phyloP scores from a whole-genome alignment of 768 basidiomycete species.

The Ramaria sp. region DNA sequence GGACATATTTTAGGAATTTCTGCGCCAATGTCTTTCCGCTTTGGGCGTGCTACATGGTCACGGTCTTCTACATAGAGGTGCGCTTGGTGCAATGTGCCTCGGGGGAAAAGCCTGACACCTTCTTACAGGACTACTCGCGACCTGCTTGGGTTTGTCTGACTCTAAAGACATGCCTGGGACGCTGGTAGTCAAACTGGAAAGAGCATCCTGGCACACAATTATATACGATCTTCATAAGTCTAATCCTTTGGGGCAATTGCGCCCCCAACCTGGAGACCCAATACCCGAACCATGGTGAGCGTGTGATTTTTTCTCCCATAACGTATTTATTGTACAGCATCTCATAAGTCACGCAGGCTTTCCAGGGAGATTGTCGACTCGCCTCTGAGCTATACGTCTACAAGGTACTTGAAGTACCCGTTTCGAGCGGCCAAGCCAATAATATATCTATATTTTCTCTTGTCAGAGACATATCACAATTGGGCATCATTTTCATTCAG shows the following conservation, averaged over 20 bases:
- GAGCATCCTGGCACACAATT: constrained; percentile 58
- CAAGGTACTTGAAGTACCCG: background rate
- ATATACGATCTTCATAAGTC: constrained; percentile 78
- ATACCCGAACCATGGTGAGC: constrained; percentile 40
- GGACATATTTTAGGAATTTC: constrained; percentile 48
- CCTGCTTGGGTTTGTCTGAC: constrained; percentile 50
- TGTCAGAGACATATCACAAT: constrained; percentile 73
- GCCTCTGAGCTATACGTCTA: constrained; percentile 63
- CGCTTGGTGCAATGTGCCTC: background rate
- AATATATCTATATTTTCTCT: background rate
- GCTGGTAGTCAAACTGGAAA: constrained; percentile 65
- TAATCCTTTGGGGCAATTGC: constrained; percentile 53
- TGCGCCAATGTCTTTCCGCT: constrained; percentile 60
- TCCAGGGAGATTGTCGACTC: constrained; percentile 73
- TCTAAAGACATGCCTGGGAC: constrained; percentile 39
- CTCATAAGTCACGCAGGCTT: constrained; percentile 34
- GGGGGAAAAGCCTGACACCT: background rate
- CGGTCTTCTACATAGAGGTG: constrained; percentile 64
- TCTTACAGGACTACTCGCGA: constrained; percentile 44
- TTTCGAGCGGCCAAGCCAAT: background rate
- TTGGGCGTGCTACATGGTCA: constrained; percentile 55
- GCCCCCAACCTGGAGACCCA: constrained; percentile 15
- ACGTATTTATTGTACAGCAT: background rate
- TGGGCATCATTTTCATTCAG: constrained; percentile 71
- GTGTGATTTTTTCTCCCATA: constrained; percentile 13